Evolutionary conservation across 2,329 filamentous ascomycete genomes (phyloP), one percentile per base, ranked within the genome.

Genomic region (Fusarium sp.): DNA sequence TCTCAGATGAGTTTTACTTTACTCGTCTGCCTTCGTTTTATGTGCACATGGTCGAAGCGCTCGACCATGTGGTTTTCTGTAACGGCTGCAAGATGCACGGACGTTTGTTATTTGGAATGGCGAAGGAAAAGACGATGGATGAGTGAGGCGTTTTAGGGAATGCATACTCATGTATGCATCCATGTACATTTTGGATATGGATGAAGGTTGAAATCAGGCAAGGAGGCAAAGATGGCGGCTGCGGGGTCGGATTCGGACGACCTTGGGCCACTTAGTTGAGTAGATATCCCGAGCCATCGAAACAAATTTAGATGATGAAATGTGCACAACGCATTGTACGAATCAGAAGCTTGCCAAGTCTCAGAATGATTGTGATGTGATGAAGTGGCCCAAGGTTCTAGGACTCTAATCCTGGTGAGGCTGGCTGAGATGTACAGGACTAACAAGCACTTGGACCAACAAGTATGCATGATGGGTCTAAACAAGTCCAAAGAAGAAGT

Each of bases 41-140:
- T 50, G 51, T 66, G 55, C 53, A 70, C 62, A 60, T 26, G 51
- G 59, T 73, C 72, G 72, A 74, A 74, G 72, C 61, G 72, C 72
- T 74, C 72, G 72, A 72, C 66, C 51, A 57, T 58, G 72, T 66
- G 64, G 56, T 63, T 60, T 63, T 57, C 56, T 67, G 65, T 72
- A 55, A 74, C 70, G 72, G 70, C 70, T 71, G 66, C 69, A 73
- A 68, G 62, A 72, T 72, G 62, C 39, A 72, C 31, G 63, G 64
- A 68, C 49, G 51, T 69, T 71, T 71, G 56, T 71, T 72, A 72
- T 73, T 73, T 59, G 59, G 64, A 63, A 70, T 48, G 63, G 61
- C 42, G 63, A 71, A 44, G 60, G 68, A 68, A 73, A 72, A 73
- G 63, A 72, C 36, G 65, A 65, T 42, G 65, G 65, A 65, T 42